phyloP scores from a whole-genome alignment of 1,139 yeast genomes.

The Candida sanyaensis region DNA sequence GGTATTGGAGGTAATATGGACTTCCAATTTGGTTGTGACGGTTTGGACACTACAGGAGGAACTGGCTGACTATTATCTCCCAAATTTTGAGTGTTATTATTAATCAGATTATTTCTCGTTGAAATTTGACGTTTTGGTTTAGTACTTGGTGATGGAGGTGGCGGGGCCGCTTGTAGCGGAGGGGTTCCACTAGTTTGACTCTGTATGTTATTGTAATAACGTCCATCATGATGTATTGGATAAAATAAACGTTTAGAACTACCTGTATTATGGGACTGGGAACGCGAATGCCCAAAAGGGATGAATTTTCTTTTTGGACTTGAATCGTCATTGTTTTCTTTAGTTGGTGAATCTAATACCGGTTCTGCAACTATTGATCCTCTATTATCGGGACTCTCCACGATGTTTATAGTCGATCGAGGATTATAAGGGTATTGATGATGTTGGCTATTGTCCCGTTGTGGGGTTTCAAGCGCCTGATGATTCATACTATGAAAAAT shows the following conservation, averaged over 20 bases:
- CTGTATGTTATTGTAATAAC: constrained; percentile 1
- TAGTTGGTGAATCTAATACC: constrained; percentile 1
- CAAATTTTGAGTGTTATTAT: constrained; percentile 2
- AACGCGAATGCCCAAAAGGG: constrained; percentile 9
- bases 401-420: constrained; percentile 10
- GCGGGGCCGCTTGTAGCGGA: constrained; percentile 1
- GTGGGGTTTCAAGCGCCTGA: constrained; percentile 7
- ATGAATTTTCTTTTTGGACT: constrained; percentile 2
- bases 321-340: background rate
- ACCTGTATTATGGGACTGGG: constrained; percentile 12
- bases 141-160: constrained; percentile 2
- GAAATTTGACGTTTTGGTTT: constrained; percentile 5
- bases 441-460: constrained; percentile 4
- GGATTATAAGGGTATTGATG: background rate
- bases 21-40: constrained; percentile 19
- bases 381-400: constrained; percentile 9
- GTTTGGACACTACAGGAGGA: background rate
- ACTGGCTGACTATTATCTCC: background rate
- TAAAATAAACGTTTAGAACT: constrained; percentile 9
- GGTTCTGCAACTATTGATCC: constrained; percentile 9
- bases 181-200: constrained; percentile 3
- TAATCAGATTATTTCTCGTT: background rate
- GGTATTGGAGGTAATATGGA: constrained; percentile 24
- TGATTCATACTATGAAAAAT: constrained; percentile 5
- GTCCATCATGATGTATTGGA: constrained; percentile 14